Base-by-base conservation (phyloP, 2,329 filamentous ascomycete genomes). In the Falciphora oryzae region DNA sequence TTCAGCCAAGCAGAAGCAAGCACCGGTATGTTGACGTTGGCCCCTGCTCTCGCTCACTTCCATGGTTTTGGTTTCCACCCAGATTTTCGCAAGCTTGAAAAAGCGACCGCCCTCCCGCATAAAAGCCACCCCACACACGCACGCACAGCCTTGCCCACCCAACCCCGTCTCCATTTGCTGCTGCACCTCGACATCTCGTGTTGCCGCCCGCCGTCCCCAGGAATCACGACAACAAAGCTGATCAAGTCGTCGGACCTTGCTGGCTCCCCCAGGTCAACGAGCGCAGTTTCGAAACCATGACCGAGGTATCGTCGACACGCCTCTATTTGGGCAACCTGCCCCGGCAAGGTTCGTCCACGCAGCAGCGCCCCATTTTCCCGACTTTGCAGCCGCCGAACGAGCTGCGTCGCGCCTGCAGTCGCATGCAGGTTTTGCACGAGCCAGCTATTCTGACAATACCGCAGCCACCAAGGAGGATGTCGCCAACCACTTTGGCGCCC, bases 281-380 rank as follows among this genome's bases (percentile, higher is more conserved):
- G 35, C 44, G 44, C 44, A 29, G 22, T 14, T 14, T 38, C 53
- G 50, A 70, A 71, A 75, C 78, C 77, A 93, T 92, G 86, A 89
- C 87, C 74, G 92, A 97, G 81, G 94, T 97, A 71, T 97, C 93
- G 69, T 90, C 91, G 71, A 98, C 94, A 75, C 88, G 95, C 81
- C 91, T 98, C 72, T 99, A 98, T 83, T 83, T 98, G 81, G 94
- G 94, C 80, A 98, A 98, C 82, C 89, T 99, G 78, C 94, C 95
- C 79, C 92, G 93, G 79, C 92, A 91, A 84, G 93, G 93, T 97
- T 88, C 82, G 89, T 71, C 65, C 50, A 64, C 60, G 31, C 22
- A 35, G 35, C 64, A 53, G 59, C 65, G 60, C 63, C 56, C 59
- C 61, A 50, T 57, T 60, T 32, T 56, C 32, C 58, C 28, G 16